Evolutionary conservation across 441 rosid species (phyloP).

Genomic region (Eruca vesicaria): DNA sequence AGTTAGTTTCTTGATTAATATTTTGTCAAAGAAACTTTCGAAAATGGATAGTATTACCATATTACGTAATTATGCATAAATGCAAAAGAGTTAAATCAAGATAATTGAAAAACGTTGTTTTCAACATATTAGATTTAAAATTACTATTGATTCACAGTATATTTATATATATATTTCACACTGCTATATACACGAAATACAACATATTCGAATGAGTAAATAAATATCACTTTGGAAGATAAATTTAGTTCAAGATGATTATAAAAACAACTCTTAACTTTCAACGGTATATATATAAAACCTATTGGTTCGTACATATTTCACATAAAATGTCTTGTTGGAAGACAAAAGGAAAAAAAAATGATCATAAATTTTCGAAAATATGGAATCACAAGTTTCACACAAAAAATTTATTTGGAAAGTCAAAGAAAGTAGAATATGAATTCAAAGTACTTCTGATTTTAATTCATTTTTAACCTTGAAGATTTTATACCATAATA

Average conservation of each 20-base stretch:
- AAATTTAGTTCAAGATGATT: neutral
- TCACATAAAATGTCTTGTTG: neutral
- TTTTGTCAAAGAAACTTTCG: neutral
- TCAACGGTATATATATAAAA: neutral
- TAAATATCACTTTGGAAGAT: neutral
- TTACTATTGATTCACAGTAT: neutral
- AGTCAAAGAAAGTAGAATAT: conserved; percentile 5
- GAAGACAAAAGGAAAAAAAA: neutral
- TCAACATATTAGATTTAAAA: neutral
- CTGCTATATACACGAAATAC: neutral
- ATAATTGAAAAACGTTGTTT: neutral
- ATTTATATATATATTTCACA: neutral
- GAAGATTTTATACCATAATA: conserved; percentile 30
- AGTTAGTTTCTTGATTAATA: conserved; percentile 4
- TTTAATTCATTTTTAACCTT: neutral
- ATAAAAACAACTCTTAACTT: neutral
- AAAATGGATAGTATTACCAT: neutral
- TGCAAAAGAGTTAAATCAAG: neutral
- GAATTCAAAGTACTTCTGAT: conserved; percentile 8
- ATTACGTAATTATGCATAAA: neutral
- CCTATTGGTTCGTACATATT: neutral
- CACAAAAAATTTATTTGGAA: neutral
- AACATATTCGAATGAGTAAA: neutral
- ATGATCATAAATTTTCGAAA: neutral
- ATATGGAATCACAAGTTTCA: neutral